Base-by-base conservation (phyloP, 2,329 filamentous ascomycete species). In the Penicillium sclerotigenum region DNA sequence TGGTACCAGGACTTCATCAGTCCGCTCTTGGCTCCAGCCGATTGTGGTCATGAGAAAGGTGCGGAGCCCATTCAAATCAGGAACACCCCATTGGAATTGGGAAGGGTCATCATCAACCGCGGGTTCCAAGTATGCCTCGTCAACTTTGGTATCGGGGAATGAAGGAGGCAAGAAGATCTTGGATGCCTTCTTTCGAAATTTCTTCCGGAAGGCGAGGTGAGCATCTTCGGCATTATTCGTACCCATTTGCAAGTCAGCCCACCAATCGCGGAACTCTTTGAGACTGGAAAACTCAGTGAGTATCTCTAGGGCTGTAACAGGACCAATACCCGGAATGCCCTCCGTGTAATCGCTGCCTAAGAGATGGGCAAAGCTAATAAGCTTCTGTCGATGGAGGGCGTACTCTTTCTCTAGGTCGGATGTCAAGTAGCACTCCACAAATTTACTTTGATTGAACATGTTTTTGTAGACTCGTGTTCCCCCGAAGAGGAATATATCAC, bases 401-500 rank as follows among this genome's bases (percentile, higher is more conserved):
- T 97, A 87, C 66, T 99, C 95, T 65, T 89, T 89, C 67, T 96
- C 90, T 0, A 99, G 80, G 68, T 99, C 94, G 0, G 79, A 80
- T 2, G 86, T 78, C 10, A 99, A 82, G 70, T 97, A 99, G 75
- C 94, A 97, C 76, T 99, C 94, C 40, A 99, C 94, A 66, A 91
- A 96, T 71, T 99, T 99, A 73, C 94, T 94, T 66, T 91, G 88
- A 74, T 97, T 99, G 80, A 99, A 99, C 91, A 99, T 96, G 78
- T 99, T 99, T 74, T 99, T 99, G 81, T 99, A 99, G 22, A 99
- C 89, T 18, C 93, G 83, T 0, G 91, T 99, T 36, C 94, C 95
- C 18, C 94, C 95, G 72, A 99, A 99, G 0, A 99, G 83, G 68
- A 99, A 99, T 0, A 88, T 95, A 78, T 99, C 94, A 3, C 89